A percentile compares a stretch with the other conserved stretches of the same genome.
phyloP scores from a whole-genome alignment of 495 filamentous ascomycete genomes.

The Filosporella fistucella region DNA sequence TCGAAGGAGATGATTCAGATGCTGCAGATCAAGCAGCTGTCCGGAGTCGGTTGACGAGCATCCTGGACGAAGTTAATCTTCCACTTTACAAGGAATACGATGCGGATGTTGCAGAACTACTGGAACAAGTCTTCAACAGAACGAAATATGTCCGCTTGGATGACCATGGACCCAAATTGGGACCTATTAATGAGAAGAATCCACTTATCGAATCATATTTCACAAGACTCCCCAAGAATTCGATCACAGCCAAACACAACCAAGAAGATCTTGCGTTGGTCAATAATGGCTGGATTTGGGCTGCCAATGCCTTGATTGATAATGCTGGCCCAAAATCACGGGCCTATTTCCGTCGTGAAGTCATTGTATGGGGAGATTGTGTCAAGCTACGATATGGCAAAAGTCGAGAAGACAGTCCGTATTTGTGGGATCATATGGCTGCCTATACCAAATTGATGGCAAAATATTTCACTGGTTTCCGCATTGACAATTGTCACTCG shows the following conservation, averaged over 20 bases:
- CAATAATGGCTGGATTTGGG: constrained; percentile 99
- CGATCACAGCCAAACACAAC: constrained; percentile 70
- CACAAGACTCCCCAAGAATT: constrained; percentile 80
- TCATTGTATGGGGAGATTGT: constrained; percentile 98
- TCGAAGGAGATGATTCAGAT: constrained; percentile 42
- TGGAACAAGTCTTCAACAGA: constrained; percentile 88
- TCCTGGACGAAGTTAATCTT: constrained; percentile 83
- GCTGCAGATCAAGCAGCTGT: constrained; percentile 39
- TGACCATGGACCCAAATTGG: constrained; percentile 83
- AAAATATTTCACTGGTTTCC: constrained; percentile 91
- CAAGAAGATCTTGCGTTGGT: constrained; percentile 75
- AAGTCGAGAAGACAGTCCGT: constrained; percentile 80
- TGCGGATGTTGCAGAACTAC: constrained; percentile 70
- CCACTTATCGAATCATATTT: constrained; percentile 97
- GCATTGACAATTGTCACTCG: constrained; percentile 98
- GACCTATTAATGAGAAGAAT: constrained; percentile 66
- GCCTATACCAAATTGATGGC: constrained; percentile 90
- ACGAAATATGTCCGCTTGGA: constrained; percentile 91
- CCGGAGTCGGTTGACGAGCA: constrained; percentile 44
- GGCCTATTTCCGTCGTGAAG: constrained; percentile 87
- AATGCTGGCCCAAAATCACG: constrained; percentile 86
- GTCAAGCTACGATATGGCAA: constrained; percentile 92
- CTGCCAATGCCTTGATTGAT: constrained; percentile 87
- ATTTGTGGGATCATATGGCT: constrained; percentile 92
- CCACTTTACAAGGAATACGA: constrained; percentile 90